Percentiles rank a stretch among this genome's conserved stretches.
These are phyloP conservation scores for Ganoderma meredithae DNA, from an alignment of 1,284 basidiomycete genomes.

Conservation along the genomic window DNA sequence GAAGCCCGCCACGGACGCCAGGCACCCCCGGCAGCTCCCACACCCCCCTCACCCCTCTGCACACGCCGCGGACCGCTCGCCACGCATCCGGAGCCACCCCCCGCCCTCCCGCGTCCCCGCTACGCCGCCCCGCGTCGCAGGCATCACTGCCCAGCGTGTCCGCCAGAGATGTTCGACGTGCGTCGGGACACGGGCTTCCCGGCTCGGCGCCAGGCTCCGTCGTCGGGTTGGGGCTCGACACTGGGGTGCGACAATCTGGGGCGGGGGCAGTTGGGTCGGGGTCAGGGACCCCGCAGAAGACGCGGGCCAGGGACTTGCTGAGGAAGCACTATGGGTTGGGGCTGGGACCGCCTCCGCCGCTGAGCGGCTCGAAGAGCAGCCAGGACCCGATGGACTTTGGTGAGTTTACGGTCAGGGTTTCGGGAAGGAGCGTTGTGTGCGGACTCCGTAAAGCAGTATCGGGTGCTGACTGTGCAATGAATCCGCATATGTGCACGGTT, in stretches of 20 bases:
- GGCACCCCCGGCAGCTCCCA: conserved; percentile 17
- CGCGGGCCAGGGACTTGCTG: conserved; percentile 79
- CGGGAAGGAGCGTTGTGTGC: neutral
- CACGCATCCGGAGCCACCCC: conserved; percentile 30
- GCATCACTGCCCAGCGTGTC: conserved; percentile 24
- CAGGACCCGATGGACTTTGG: conserved; percentile 84
- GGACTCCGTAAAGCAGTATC: neutral
- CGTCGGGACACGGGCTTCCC: conserved; percentile 19
- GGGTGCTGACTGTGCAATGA: conserved; percentile 3
- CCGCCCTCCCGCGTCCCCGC: conserved; percentile 38
- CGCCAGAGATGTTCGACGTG: conserved; percentile 10
- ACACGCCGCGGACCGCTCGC: conserved; percentile 23
- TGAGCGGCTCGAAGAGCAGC: conserved; percentile 53
- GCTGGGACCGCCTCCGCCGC: conserved; percentile 69
- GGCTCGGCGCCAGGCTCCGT: conserved; percentile 17
- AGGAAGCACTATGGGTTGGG: conserved; percentile 87
- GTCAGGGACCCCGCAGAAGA: conserved; percentile 48
- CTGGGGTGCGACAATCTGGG: conserved; percentile 8
- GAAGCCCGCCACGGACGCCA: conserved; percentile 25
- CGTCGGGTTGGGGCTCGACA: conserved; percentile 18
- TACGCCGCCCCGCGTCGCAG: conserved; percentile 39
- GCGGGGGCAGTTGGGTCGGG: conserved; percentile 13
- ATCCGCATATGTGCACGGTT: neutral
- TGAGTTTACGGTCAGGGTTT: conserved; percentile 36
- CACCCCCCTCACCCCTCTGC: conserved; percentile 18